Evolutionary conservation across 139 green algal genomes (phyloP), one percentile per base, ranked within the genome.

Genomic region (Diplosphaera chodatii): DNA sequence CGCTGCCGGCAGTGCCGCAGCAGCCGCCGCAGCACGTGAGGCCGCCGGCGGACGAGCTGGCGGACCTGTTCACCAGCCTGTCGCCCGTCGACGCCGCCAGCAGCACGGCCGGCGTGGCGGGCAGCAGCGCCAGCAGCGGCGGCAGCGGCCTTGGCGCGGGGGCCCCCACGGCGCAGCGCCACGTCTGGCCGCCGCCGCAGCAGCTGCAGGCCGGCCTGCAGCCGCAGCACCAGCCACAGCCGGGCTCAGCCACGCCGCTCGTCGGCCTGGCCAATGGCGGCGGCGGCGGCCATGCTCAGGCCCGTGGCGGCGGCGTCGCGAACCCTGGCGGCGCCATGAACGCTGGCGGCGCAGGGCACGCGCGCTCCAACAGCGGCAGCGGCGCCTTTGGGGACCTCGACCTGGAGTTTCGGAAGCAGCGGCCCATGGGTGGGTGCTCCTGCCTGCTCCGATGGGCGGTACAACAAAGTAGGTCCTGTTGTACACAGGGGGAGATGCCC

Each of bases 1-100:
- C n/a, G n/a, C n/a, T n/a, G n/a, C n/a, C 48, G 16, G 48, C 48
- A 25, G 48, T 18, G 16, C 48, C 22, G 48, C 48, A 59, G 16
- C 48, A 21, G 48, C 55, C 34, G 31, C 1, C 29, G 22, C 28
- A 48, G 34, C 31, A 18, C 30, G 34, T 16, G 10, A 10, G 48
- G 13, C 48, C 48, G 16, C 18, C 48, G 13, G 48, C 48, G 25
- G 48, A 59, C 48, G 10, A 59, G 48, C 18, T 59, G 41, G 40
- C 67, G 32, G 74, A 78, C 67, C 56, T 78, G 33, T 67, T 78
- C 59, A 68, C 67, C 3, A 68, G 68, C 20, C 55, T 78, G 40
- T 77, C 72, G 10, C 55, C 71, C 3, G 64, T 15, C 31, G 15
- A n/a, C n/a, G n/a, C 30, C 21, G 31, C 16, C 64, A 48, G 64